phyloP scores from a whole-genome alignment of 768 basidiomycete species.

The Phanerochaete sordida region DNA sequence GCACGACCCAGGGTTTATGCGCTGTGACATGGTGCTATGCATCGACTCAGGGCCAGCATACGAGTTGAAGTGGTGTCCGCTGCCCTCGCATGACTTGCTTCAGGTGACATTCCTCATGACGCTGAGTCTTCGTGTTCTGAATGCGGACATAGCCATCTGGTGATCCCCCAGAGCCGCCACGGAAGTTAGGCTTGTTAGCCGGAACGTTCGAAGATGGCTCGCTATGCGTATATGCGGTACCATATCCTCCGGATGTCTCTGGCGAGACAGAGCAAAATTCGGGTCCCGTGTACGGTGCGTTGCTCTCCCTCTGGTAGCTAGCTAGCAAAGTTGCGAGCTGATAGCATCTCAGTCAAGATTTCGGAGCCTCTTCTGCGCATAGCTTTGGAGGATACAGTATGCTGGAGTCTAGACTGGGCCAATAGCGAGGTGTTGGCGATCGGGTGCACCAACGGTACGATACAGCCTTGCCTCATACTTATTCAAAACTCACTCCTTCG shows the following conservation, averaged over 20 bases:
- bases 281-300: constrained; percentile 15
- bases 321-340: not conserved
- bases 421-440: constrained; percentile 80
- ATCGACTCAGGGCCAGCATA: constrained; percentile 76
- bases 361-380: constrained; percentile 68
- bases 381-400: constrained; percentile 70
- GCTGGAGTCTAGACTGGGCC: constrained; percentile 86
- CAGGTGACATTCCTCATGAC: no score
- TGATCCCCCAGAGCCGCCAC: constrained; percentile 9
- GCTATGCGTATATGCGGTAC: constrained; percentile 72
- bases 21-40: constrained; percentile 84
- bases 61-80: constrained; percentile 90
- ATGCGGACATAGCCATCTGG: not conserved
- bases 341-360: constrained; percentile 43
- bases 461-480: no score
- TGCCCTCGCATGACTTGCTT: constrained; percentile 71
- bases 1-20: constrained; percentile 43
- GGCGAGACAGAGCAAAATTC: not conserved
- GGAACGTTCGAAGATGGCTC: constrained; percentile 89
- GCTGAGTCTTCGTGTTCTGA: no score
- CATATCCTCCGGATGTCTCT: constrained; percentile 61
- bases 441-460: constrained; percentile 80
- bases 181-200: constrained; percentile 80
- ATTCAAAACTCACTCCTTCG: not conserved
- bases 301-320: no score